Percentiles rank a stretch among this genome's conserved stretches.
phyloP scores from a whole-genome alignment of 2,329 filamentous ascomycete species.

The Tolypocladium inflatum region DNA sequence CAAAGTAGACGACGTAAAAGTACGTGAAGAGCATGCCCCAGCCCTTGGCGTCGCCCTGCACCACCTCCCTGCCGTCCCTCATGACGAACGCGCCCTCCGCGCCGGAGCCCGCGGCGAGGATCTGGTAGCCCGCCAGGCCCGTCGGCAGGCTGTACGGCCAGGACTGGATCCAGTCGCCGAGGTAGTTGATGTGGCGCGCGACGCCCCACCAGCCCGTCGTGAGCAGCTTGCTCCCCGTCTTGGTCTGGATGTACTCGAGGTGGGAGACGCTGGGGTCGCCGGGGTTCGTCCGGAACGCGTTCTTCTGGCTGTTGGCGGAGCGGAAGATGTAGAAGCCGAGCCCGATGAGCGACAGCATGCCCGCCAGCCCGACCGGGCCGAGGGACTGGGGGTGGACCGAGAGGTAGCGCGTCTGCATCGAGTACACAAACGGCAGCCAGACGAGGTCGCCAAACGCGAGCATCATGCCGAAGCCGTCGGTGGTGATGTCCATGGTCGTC shows the following conservation, averaged over 20 bases:
- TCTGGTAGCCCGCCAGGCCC: conserved; percentile 70
- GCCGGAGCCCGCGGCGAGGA: conserved; percentile 47
- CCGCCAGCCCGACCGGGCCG: conserved; percentile 54
- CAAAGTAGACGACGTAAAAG: conserved; percentile 92
- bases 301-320: conserved; percentile 89
- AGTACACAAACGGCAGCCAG: conserved; percentile 90
- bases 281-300: conserved; percentile 82
- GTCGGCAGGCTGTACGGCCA: conserved; percentile 89
- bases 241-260: conserved; percentile 79
- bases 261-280: conserved; percentile 69
- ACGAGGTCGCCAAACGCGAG: conserved; percentile 83
- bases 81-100: conserved; percentile 46
- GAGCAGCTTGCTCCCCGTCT: conserved; percentile 70
- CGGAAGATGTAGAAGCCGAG: conserved; percentile 89
- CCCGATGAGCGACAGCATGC: conserved; percentile 57
- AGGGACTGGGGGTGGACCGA: conserved; percentile 74
- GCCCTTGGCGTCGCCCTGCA: conserved; percentile 64
- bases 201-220: conserved; percentile 89
- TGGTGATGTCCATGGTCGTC: conserved; percentile 90
- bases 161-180: conserved; percentile 89
- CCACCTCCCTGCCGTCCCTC: conserved; percentile 52
- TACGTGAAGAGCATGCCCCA: conserved; percentile 88
- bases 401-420: conserved; percentile 75
- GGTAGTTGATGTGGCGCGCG: conserved; percentile 89
- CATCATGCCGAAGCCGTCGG: conserved; percentile 94